Conservation (phyloP, 495 filamentous ascomycete genomes). For the Aspergillus olivimuriae region DNA sequence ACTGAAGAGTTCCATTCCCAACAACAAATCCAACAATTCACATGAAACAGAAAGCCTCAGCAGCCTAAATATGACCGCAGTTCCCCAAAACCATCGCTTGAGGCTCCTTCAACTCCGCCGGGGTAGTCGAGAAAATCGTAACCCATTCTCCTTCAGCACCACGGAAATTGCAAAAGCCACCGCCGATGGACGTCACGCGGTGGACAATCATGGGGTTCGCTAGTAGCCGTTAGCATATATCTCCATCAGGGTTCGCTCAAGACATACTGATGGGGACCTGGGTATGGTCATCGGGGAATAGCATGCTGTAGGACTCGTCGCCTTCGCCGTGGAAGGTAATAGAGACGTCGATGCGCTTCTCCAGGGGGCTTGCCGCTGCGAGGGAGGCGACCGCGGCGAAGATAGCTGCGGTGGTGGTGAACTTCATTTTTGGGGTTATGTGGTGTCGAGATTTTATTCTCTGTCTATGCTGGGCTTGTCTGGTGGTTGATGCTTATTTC, state of each 20-base stretch:
- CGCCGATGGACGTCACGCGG: conserved; percentile 1
- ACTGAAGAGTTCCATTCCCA: too few species aligned
- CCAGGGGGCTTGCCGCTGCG: background rate
- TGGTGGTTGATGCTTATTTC: too few species aligned
- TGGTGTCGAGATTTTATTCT: conserved; percentile 2
- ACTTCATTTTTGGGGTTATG: conserved; percentile 63
- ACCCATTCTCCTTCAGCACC: conserved; percentile 4
- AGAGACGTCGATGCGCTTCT: conserved; percentile 3
- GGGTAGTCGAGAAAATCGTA: background rate
- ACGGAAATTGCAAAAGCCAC: conserved; percentile 5
- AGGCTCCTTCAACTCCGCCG: background rate
- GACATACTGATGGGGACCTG: conserved; percentile 3
- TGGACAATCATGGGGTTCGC: conserved; percentile 6
- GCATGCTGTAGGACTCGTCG: background rate
- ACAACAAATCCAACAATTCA: too few species aligned
- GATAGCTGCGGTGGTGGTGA: conserved; percentile 61
- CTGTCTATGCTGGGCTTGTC: too few species aligned
- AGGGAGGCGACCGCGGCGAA: background rate
- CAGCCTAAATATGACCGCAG: too few species aligned
- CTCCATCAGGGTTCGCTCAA: background rate
- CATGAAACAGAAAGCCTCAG: too few species aligned
- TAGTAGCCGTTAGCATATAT: background rate
- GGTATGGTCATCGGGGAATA: conserved; percentile 1
- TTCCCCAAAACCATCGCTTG: background rate
- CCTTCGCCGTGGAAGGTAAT: conserved; percentile 7